These are phyloP conservation scores for Aspergillus neotritici DNA, from an alignment of 2,329 filamentous ascomycete species.

Conservation along the genomic window DNA sequence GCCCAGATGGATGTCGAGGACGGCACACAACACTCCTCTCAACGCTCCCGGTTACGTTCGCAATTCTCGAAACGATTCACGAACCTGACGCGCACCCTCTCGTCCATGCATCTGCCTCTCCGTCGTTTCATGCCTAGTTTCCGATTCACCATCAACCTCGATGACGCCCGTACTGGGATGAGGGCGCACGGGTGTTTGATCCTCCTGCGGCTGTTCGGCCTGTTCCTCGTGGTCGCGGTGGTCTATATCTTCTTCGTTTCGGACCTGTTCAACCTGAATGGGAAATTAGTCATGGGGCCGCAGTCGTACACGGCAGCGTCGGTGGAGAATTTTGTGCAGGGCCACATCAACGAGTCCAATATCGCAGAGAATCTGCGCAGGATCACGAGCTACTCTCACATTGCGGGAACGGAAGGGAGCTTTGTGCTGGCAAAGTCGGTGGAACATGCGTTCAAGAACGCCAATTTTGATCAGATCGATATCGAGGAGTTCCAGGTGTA, in stretches of 20 bases:
- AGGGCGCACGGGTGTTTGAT: slow-evolving; percentile 58
- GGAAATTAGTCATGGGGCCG: slow-evolving; percentile 53
- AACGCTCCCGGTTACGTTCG: slow-evolving; percentile 39
- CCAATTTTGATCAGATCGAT: slow-evolving; percentile 67
- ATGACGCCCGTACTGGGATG: slow-evolving; percentile 26
- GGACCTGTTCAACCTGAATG: slow-evolving; percentile 68
- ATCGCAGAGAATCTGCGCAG: slow-evolving; percentile 70
- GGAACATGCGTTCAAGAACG: slow-evolving; percentile 65
- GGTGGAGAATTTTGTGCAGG: slow-evolving; percentile 68
- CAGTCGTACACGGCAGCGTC: slow-evolving; percentile 79
- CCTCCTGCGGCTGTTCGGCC: slow-evolving; percentile 65
- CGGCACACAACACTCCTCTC: slow-evolving; percentile 37
- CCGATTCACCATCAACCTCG: slow-evolving; percentile 37
- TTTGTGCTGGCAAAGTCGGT: slow-evolving; percentile 81
- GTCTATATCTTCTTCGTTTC: slow-evolving; percentile 82
- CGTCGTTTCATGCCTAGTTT: slow-evolving; percentile 42
- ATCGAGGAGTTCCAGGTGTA: slow-evolving; percentile 83
- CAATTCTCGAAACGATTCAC: slow-evolving; percentile 54
- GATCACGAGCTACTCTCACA: slow-evolving; percentile 77
- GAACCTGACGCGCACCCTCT: slow-evolving; percentile 53
- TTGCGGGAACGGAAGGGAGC: slow-evolving; percentile 92
- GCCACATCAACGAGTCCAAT: slow-evolving; percentile 61
- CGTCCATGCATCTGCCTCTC: slow-evolving; percentile 49
- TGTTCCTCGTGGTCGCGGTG: slow-evolving; percentile 68
- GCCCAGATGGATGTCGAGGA: slow-evolving; percentile 86